A percentile compares a stretch with the other conserved stretches of the same genome.
Evolutionary conservation across 352 stramenopile genomes (phyloP).

Genomic region (Pythium scleroteichum): DNA sequence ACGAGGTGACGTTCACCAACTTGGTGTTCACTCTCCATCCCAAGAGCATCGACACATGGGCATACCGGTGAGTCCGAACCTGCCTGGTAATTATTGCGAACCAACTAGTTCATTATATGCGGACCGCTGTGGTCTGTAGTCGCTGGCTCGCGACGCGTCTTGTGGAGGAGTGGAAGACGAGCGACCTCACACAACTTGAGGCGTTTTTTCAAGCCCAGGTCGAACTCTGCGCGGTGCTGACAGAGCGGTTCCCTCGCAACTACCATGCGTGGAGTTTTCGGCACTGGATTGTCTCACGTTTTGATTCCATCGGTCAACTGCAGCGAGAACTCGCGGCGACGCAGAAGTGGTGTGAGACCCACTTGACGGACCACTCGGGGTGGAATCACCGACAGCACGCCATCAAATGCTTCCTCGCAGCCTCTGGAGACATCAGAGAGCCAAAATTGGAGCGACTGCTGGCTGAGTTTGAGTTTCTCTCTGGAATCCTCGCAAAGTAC

Average conservation of each 20-base stretch:
- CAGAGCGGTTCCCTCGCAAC: constrained; percentile 71
- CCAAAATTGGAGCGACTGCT: constrained; percentile 27
- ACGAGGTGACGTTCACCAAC: constrained; percentile 69
- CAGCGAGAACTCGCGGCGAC: constrained; percentile 53
- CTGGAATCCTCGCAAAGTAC: constrained; percentile 49
- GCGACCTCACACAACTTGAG: constrained; percentile 10
- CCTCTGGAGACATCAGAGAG: neutral
- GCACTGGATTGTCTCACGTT: constrained; percentile 63
- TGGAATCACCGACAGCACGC: constrained; percentile 81
- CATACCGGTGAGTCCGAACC: constrained; percentile 48
- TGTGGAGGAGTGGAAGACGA: constrained; percentile 14
- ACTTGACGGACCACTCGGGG: constrained; percentile 76
- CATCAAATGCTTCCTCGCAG: constrained; percentile 34
- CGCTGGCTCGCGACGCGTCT: constrained; percentile 57
- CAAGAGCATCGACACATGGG: constrained; percentile 88
- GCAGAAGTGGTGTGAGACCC: constrained; percentile 57
- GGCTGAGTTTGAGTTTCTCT: constrained; percentile 54
- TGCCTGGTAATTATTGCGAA: no score
- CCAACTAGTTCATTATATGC: no score
- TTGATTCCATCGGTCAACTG: constrained; percentile 25
- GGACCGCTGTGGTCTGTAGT: constrained; percentile 25
- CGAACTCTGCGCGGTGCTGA: constrained; percentile 45
- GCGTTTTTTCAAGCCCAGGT: constrained; percentile 58
- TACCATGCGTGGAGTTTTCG: constrained; percentile 87
- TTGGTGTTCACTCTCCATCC: constrained; percentile 76